Base-by-base conservation (phyloP, 2,329 filamentous ascomycete species). In the Colletotrichum trifolii region DNA sequence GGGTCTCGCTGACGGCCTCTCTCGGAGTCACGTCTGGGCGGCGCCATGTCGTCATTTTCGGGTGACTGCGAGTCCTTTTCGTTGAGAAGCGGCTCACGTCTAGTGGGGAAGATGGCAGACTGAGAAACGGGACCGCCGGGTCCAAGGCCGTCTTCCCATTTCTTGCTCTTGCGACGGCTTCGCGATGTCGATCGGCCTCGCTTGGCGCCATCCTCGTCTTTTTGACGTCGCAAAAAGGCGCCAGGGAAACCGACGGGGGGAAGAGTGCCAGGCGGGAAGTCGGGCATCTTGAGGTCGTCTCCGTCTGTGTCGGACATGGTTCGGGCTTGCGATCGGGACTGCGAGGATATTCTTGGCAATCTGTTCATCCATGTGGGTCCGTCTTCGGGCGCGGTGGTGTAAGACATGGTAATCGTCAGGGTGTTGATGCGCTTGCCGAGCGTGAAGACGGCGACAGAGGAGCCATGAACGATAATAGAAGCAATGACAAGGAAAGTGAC, bases 371-470 rank as follows among this genome's bases (percentile, higher is more conserved):
- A 99, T 2, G 89, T 89, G 2, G 94, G 92, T 0, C 94, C 93
- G 40, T 97, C 93, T 60, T 97, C 95, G 54, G 91, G 92, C 15
- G 90, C 94, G 67, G 91, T 88, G 0, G 96, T 99, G 80, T 98
- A 99, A 0, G 96, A 97, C 87, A 99, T 92, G 60, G 96, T 97
- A 66, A 99, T 84, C 1, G 93, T 94, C 70, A 99, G 81, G 0
- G 96, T 98, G 80, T 98, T 98, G 86, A 99, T 99, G 67, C 92
- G 94, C 78, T 98, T 99, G 72, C 96, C 96, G 2, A 99, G 87
- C 0, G 96, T 98, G 73, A 99, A 99, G 8, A 99, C 96, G 6
- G 96, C 96, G 71, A 99, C 91, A 0, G 96, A 98, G n/a, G 96
- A 98, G 25, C 96, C 96, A 73, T 99, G 96, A 1, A 99, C 93